A percentile compares a stretch with the other conserved stretches of the same genome.
These are phyloP conservation scores for Laburnicola sp. DNA, from an alignment of 2,329 filamentous ascomycete species.

Conservation along the genomic window DNA sequence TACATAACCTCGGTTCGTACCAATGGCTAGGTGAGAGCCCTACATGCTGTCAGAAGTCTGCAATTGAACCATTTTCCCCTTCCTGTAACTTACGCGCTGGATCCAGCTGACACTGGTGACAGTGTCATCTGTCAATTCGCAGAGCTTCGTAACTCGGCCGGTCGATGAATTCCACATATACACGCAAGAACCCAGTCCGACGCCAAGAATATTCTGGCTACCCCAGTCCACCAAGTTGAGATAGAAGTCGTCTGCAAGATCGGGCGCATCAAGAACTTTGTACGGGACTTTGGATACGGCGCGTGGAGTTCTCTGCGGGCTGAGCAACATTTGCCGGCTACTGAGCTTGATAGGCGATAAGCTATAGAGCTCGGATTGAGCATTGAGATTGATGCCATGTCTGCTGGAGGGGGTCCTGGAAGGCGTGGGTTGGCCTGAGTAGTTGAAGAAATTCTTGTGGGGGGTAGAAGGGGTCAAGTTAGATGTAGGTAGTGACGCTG, in stretches of 20 bases:
- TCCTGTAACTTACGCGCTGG: slow-evolving; percentile 63
- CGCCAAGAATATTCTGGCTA: slow-evolving; percentile 88
- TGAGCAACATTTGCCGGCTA: slow-evolving; percentile 91
- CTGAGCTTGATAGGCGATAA: slow-evolving; percentile 90
- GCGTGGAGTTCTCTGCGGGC: slow-evolving; percentile 82
- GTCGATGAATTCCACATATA: slow-evolving; percentile 98
- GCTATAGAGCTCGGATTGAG: slow-evolving; percentile 90
- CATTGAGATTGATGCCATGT: slow-evolving; percentile 85
- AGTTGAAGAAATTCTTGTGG: slow-evolving; percentile 95
- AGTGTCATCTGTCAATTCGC: slow-evolving; percentile 87
- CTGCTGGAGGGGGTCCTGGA: slow-evolving; percentile 87
- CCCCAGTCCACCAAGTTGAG: slow-evolving; percentile 98
- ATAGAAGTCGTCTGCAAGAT: slow-evolving; percentile 96
- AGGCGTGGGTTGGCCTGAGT: slow-evolving; percentile 82
- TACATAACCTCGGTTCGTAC: slow-evolving; percentile 89
- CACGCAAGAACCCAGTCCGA: slow-evolving; percentile 88
- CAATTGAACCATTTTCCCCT: not conserved
- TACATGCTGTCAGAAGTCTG: slow-evolving; percentile 31
- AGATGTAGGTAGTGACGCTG: slow-evolving; percentile 67
- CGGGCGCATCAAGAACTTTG: slow-evolving; percentile 95
- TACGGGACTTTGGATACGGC: slow-evolving; percentile 96
- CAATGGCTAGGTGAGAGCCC: slow-evolving; percentile 93
- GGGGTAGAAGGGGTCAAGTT: slow-evolving; percentile 88
- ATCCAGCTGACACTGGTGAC: slow-evolving; percentile 99
- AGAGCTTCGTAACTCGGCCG: slow-evolving; percentile 89